Conservation (phyloP, 2,329 filamentous ascomycete species). For the Alternaria sp. region DNA sequence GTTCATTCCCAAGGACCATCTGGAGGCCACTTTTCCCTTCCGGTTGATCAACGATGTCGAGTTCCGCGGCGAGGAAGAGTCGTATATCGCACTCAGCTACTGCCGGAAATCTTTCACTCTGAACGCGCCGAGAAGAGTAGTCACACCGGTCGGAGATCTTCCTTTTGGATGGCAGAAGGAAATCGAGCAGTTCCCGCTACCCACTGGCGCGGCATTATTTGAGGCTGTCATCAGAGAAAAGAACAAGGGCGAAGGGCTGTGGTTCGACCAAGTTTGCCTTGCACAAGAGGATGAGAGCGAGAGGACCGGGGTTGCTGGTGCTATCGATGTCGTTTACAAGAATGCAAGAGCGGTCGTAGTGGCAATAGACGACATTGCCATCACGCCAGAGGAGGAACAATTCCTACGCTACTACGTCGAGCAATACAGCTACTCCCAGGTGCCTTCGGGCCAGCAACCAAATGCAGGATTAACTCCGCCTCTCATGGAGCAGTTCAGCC, state of each 20-base stretch:
- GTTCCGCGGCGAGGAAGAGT: slow-evolving; percentile 42
- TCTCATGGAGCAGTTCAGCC: slow-evolving; percentile 35
- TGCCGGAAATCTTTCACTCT: slow-evolving; percentile 44
- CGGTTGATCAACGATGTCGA: slow-evolving; percentile 48
- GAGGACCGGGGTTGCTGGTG: slow-evolving; percentile 48
- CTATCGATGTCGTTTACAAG: slow-evolving; percentile 53
- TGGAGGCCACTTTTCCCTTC: slow-evolving; percentile 38
- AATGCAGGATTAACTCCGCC: slow-evolving; percentile 36
- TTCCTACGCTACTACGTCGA: slow-evolving; percentile 50
- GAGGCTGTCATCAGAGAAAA: slow-evolving; percentile 51
- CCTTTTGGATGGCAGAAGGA: slow-evolving; percentile 46
- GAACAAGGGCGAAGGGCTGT: slow-evolving; percentile 49
- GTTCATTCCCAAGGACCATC: slow-evolving; percentile 34
- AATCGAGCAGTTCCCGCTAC: slow-evolving; percentile 48
- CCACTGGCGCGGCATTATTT: slow-evolving; percentile 49
- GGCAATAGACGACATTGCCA: slow-evolving; percentile 51
- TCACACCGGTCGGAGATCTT: slow-evolving; percentile 35
- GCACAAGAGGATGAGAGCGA: slow-evolving; percentile 51
- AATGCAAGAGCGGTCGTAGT: slow-evolving; percentile 52
- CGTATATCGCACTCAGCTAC: slow-evolving; percentile 54
- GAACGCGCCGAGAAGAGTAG: slow-evolving; percentile 32
- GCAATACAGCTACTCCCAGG: slow-evolving; percentile 41
- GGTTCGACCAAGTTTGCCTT: slow-evolving; percentile 56
- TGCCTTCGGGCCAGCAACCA: slow-evolving; percentile 29
- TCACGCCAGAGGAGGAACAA: slow-evolving; percentile 42